Base-by-base conservation (phyloP, 1,284 basidiomycete species). In the Irpex lacteus region DNA sequence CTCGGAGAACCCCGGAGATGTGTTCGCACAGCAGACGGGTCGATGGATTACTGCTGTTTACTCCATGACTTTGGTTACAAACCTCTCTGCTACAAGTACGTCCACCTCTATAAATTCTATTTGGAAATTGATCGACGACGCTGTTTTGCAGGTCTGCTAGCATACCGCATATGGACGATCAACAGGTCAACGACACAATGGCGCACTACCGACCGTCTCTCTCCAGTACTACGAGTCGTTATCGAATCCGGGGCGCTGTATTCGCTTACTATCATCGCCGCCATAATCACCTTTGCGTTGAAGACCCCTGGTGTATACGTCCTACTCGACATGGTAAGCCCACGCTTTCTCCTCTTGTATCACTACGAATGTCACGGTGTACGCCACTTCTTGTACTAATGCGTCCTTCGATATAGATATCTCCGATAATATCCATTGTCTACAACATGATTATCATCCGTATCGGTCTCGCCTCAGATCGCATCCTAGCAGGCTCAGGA, bases 171-270 rank as follows among this genome's bases (percentile, higher is more conserved):
- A 37, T 75, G 72, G 73, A 66, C 59, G 11, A 68, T 72, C 36
- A 70, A 71, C 8, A 63, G 67, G 11, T 61, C 64, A 32, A 70
- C 68, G 5, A 65, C 70, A 4, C 67, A 69, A 18, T 71, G 64
- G 47, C 64, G 66, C 19, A 58, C 63, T 3, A 49, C 60, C 6
- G 67, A 66, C 61, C 59, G 69, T 8, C 69, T 76, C 38, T 68
- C 66, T 32, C 73, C 73, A 2, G 66, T 77, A 7, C 56, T 76
- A 4, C 70, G 70, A 36, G 72, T 75, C 26, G 68, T 77, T 36
- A 68, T 78, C 61, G 77, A 78, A 68, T 72, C 75, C 19, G 77
- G 72, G 3, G 67, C 70, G 2, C 65, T 78, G 9, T 77, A 77
- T 65, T 75, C 75, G 4, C 64, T 72, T 56, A 71, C 75, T 1